Percentiles rank a stretch among this genome's conserved stretches.
phyloP scores from a whole-genome alignment of 2,329 filamentous ascomycete species.

The Orbilia quercus region DNA sequence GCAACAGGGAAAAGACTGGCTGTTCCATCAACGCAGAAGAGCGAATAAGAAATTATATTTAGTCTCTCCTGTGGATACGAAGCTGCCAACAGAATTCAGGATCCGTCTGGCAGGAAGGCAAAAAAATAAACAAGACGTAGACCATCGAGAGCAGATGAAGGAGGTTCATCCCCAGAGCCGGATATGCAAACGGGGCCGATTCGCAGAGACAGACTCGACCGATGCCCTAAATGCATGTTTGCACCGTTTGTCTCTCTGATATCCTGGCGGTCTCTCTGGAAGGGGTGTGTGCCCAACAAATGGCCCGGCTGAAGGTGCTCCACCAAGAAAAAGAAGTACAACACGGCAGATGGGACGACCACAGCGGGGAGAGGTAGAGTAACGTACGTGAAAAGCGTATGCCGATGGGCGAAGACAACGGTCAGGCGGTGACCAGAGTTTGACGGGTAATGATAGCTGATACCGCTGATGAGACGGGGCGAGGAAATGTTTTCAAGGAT shows the following conservation, averaged over 20 bases:
- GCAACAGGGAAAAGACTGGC: constrained; percentile 1
- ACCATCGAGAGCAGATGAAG: constrained; percentile 3
- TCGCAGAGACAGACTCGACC: background rate
- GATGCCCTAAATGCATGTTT: background rate
- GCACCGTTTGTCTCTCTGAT: constrained; percentile 1
- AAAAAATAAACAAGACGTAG: constrained; percentile 7
- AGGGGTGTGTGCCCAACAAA: constrained; percentile 31
- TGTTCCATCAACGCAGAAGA: constrained; percentile 31
- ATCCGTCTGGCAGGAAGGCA: constrained; percentile 27
- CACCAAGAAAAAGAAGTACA: constrained; percentile 33
- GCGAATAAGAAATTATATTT: constrained; percentile 44
- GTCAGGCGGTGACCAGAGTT: constrained; percentile 3
- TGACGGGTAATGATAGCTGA: constrained; percentile 35
- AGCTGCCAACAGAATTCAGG: constrained; percentile 15
- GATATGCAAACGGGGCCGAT: constrained; percentile 4
- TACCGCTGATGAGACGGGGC: background rate
- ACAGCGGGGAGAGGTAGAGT: constrained; percentile 25
- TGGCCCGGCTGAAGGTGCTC: constrained; percentile 6
- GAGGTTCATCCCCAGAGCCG: constrained; percentile 1
- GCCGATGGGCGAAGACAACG: constrained; percentile 41
- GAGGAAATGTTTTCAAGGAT: constrained; percentile 38
- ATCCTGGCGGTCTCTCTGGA: background rate
- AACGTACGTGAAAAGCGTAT: constrained; percentile 40
- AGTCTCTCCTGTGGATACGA: constrained; percentile 7
- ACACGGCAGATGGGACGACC: constrained; percentile 37